Percentiles rank a stretch among this genome's conserved stretches.
Conservation (phyloP, 1,284 basidiomycete species). For the Xerocomus amazonicus region DNA sequence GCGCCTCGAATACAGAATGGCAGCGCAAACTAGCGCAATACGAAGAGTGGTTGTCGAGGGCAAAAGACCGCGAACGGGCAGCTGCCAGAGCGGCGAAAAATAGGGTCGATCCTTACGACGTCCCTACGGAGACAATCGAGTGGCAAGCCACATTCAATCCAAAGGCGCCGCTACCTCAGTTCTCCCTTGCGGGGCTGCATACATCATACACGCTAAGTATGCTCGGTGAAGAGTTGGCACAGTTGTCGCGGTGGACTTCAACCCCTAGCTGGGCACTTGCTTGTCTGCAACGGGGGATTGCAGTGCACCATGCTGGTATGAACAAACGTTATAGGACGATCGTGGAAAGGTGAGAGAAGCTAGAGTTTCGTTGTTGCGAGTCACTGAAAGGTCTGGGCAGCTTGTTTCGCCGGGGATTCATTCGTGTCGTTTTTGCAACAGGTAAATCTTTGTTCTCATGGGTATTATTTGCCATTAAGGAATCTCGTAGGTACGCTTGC, state of each 20-base stretch:
- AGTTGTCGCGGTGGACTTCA: conserved; percentile 37
- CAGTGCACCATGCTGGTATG: conserved; percentile 69
- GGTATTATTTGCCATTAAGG: not conserved
- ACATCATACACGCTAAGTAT: conserved; percentile 44
- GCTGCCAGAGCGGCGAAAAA: conserved; percentile 35
- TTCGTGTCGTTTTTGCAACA: conserved; percentile 65
- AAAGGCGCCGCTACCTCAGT: conserved; percentile 51
- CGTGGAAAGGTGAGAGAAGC: conserved; percentile 50
- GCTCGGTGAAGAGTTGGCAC: conserved; percentile 46
- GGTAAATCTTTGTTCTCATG: conserved; percentile 32
- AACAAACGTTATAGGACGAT: conserved; percentile 56
- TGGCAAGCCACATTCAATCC: conserved; percentile 61
- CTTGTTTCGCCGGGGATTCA: conserved; percentile 56
- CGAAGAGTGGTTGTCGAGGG: conserved; percentile 45
- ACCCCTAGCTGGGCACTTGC: conserved; percentile 41
- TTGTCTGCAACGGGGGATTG: conserved; percentile 58
- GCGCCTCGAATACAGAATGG: conserved; percentile 46
- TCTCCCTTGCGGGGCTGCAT: conserved; percentile 51
- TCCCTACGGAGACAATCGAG: conserved; percentile 21
- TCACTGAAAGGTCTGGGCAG: conserved; percentile 29
- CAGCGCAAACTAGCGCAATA: conserved; percentile 48
- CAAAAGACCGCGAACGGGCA: conserved; percentile 44
- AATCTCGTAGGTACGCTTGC: conserved; percentile 53
- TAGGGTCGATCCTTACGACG: conserved; percentile 36
- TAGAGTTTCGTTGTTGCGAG: not conserved